phyloP scores from a whole-genome alignment of 768 basidiomycete genomes.

The Suillus weaverae region DNA sequence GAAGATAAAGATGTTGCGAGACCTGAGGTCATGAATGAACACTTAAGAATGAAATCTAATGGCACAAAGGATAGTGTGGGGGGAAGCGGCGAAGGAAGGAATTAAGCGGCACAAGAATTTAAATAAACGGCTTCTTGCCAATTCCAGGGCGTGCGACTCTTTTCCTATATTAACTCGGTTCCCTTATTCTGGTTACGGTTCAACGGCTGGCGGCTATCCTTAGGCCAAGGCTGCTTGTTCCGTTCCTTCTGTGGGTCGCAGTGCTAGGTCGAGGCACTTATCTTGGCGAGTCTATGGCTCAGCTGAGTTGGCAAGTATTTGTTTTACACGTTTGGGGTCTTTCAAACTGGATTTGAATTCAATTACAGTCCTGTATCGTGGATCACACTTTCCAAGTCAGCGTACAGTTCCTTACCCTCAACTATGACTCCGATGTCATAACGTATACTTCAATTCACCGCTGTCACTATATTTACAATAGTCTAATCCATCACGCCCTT shows the following conservation, averaged over 20 bases:
- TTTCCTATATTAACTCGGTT: background rate
- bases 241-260: too few species aligned
- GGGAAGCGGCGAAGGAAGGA: background rate
- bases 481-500: background rate
- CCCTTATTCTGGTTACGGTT: background rate
- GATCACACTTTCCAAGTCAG: background rate
- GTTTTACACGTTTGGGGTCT: background rate
- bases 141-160: background rate
- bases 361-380: background rate
- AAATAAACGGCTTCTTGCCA: background rate
- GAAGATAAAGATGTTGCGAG: slow-evolving; percentile 5
- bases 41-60: background rate
- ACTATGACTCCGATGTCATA: background rate
- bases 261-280: too few species aligned
- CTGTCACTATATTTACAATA: background rate
- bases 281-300: background rate
- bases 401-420: background rate
- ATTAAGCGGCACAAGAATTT: slow-evolving; percentile 2
- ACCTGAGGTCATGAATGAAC: slow-evolving; percentile 7
- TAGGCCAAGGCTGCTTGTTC: too few species aligned
- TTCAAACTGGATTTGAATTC: background rate
- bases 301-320: background rate
- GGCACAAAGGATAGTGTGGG: background rate
- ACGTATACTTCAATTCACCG: background rate
- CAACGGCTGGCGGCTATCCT: background rate